Base-by-base conservation (phyloP, 139 green algal genomes). In the Zygnema cylindricum region DNA sequence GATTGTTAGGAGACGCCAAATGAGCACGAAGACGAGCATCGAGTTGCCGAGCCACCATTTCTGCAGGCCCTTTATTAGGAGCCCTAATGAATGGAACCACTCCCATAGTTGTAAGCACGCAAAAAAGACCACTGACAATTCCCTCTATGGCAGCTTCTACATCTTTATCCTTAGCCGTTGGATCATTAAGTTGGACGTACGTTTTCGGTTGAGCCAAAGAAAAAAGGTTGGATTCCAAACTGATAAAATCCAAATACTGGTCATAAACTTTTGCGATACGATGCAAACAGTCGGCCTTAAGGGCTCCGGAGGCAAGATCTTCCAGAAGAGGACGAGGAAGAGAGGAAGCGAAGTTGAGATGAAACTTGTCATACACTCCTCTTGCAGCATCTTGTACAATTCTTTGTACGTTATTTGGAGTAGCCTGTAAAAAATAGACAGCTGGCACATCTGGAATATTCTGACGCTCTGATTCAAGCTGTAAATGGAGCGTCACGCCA, bases 181-280 rank as follows among this genome's bases (percentile, higher is more conserved):
- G 98, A 90, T 98, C 96, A 90, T 99, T 98, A 22, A 99, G 93
- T 57, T 95, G 82, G 38, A 98, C 86, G 82, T 98, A 99, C 32
- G 88, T 91, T 43, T 95, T 82, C 3, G 95, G 94, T 69, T 98
- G 89, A 0, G 89, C 94, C n/a, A 99, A 92, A 0, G 94, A 96
- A 90, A 99, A 99, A 1, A 98, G 81, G 0, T 86, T 91, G 0
- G 92, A 76, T 90, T 99, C 96, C 84, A 99, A 93, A 0, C 94
- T 92, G 0, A 98, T 89, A 82, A 99, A 99, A 0, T 94, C 90
- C 22, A 97, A 57, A 90, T 99, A 97, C 93, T 99, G 95, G 86
- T 99, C 97, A 54, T 94, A 95, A 21, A 99, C 92, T 41, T 88
- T 86, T 21, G 55, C 57, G 2, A 93, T 76, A 39, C 93, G 91